A percentile compares a stretch with the other conserved stretches of the same genome.
Conservation (phyloP, 2,329 filamentous ascomycete genomes). For the Claviceps capensis region DNA sequence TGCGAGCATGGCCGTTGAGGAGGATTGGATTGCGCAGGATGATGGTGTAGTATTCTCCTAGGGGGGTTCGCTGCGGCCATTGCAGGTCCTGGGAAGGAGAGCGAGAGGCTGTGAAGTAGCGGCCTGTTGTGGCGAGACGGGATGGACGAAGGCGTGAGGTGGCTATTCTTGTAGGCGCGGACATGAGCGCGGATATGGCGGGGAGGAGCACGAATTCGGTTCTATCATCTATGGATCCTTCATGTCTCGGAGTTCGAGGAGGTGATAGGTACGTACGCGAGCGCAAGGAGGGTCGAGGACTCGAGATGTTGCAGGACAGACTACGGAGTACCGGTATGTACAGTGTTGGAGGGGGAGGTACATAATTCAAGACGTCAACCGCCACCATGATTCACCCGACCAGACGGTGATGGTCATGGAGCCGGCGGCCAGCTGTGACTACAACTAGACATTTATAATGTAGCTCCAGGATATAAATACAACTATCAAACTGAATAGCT, state of each 20-base stretch:
- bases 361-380: too few species aligned
- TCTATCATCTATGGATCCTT: not conserved
- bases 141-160: constrained; percentile 17
- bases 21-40: constrained; percentile 35
- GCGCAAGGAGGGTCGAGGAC: not conserved
- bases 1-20: constrained; percentile 13
- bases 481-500: too few species aligned
- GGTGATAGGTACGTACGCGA: not conserved
- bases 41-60: constrained; percentile 46
- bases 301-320: not conserved
- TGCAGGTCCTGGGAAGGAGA: constrained; percentile 10
- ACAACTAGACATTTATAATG: too few species aligned
- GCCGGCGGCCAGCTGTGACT: too few species aligned
- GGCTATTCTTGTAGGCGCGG: constrained; percentile 16
- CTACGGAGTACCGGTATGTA: too few species aligned
- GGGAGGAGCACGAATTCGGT: too few species aligned
- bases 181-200: constrained; percentile 12
- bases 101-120: constrained; percentile 16
- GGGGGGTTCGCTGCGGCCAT: constrained; percentile 28
- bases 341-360: too few species aligned
- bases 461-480: too few species aligned
- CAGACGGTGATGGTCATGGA: too few species aligned
- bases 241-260: not conserved
- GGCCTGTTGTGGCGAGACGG: constrained; percentile 10
- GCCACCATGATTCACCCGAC: too few species aligned